Percentiles rank a stretch among this genome's conserved stretches.
These are phyloP conservation scores for Bacidia gigantensis DNA, from an alignment of 495 filamentous ascomycete species.

Conservation along the genomic window DNA sequence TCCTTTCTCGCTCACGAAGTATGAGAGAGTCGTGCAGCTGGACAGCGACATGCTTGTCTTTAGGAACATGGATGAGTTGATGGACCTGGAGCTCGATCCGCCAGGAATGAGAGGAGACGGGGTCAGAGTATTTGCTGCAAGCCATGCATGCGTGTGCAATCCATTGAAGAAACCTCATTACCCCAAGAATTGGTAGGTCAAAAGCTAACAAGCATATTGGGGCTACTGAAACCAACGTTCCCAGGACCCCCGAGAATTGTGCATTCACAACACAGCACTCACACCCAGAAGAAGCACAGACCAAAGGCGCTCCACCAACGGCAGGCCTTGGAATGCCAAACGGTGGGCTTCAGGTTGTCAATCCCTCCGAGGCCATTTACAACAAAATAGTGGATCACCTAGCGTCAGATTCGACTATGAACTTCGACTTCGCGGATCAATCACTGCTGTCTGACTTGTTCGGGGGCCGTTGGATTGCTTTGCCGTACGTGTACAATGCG, in stretches of 20 bases:
- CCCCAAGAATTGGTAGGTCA: conserved; percentile 50
- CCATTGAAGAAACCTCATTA: conserved; percentile 63
- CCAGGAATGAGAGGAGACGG: conserved; percentile 36
- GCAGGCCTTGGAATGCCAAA: conserved; percentile 55
- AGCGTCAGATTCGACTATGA: conserved; percentile 24
- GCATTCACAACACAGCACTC: conserved; percentile 59
- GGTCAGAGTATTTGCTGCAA: conserved; percentile 52
- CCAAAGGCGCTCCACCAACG: conserved; percentile 32
- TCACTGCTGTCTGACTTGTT: conserved; percentile 55
- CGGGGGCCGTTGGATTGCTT: conserved; percentile 49
- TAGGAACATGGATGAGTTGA: conserved; percentile 75
- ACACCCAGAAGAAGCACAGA: conserved; percentile 43
- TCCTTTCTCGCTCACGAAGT: conserved; percentile 55
- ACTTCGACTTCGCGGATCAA: conserved; percentile 69
- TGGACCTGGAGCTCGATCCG: conserved; percentile 56
- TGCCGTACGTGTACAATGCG: conserved; percentile 74
- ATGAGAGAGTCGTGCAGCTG: conserved; percentile 61
- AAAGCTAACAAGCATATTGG: neutral
- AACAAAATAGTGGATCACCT: conserved; percentile 39
- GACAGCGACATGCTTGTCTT: conserved; percentile 74
- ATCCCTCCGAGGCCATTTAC: conserved; percentile 44
- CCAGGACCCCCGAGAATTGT: conserved; percentile 54
- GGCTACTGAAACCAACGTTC: conserved; percentile 3
- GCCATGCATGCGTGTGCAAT: conserved; percentile 74
- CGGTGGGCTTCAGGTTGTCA: conserved; percentile 59